Evolutionary conservation across 2,329 filamentous ascomycete genomes (phyloP).

Genomic region (Pyricularia pennisetigena): DNA sequence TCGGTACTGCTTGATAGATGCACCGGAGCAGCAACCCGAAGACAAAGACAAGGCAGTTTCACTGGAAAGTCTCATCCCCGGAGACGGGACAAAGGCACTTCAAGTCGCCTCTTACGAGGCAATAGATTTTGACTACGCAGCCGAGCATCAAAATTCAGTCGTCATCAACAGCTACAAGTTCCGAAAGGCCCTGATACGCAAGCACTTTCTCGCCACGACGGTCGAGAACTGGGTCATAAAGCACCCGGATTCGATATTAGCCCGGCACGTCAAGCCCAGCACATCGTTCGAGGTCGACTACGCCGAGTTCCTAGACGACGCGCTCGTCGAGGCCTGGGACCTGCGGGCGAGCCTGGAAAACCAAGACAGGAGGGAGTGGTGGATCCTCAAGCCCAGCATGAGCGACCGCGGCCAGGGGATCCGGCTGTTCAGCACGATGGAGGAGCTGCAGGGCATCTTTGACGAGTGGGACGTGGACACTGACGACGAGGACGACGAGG

Average conservation of each 20-base stretch:
- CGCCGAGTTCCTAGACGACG: slow-evolving; percentile 91
- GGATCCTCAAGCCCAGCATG: slow-evolving; percentile 98
- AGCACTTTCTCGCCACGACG: slow-evolving; percentile 84
- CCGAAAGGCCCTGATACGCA: slow-evolving; percentile 90
- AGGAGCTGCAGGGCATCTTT: slow-evolving; percentile 78
- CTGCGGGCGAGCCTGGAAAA: slow-evolving; percentile 65
- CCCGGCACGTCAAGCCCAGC: slow-evolving; percentile 61
- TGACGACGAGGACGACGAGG: slow-evolving; percentile 38
- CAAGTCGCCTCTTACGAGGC: slow-evolving; percentile 83
- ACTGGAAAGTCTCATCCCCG: slow-evolving; percentile 25
- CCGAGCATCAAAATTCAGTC: slow-evolving; percentile 48
- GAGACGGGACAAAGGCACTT: slow-evolving; percentile 36
- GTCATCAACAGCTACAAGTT: slow-evolving; percentile 89
- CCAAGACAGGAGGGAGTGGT: slow-evolving; percentile 71
- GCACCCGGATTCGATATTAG: slow-evolving; percentile 61
- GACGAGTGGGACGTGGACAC: slow-evolving; percentile 75
- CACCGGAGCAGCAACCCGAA: background rate
- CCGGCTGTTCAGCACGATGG: slow-evolving; percentile 74
- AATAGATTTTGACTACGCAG: slow-evolving; percentile 71
- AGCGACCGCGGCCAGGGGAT: slow-evolving; percentile 94
- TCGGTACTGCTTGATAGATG: slow-evolving; percentile 34
- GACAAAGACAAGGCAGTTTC: slow-evolving; percentile 20
- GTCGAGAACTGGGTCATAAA: slow-evolving; percentile 81
- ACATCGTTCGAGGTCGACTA: slow-evolving; percentile 94
- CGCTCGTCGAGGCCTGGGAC: slow-evolving; percentile 83